Evolutionary conservation across 1,139 yeast genomes (phyloP).

Genomic region (Geotrichum fermentans): DNA sequence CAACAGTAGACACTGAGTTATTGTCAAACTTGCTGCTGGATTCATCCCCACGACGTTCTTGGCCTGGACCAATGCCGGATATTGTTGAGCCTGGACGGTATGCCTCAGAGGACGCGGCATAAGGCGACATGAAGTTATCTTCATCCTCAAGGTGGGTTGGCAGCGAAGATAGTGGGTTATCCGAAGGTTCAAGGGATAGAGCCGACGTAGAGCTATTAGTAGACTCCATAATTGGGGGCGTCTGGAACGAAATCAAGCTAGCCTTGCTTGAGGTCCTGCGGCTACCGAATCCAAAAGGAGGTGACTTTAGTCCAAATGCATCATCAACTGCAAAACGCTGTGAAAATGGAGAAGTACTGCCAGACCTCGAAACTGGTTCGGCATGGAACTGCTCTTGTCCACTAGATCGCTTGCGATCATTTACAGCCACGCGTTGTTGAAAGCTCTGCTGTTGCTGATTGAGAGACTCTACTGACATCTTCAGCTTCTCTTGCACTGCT

Average conservation of each 20-base stretch:
- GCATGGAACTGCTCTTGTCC: slow-evolving; percentile 2
- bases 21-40: slow-evolving; percentile 24
- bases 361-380: slow-evolving; percentile 14
- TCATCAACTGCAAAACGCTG: slow-evolving; percentile 11
- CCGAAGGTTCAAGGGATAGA: background rate
- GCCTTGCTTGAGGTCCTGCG: slow-evolving; percentile 12
- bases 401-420: slow-evolving; percentile 9
- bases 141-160: slow-evolving; percentile 12
- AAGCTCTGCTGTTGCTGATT: slow-evolving; percentile 11
- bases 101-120: slow-evolving; percentile 2
- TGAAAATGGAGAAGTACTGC: slow-evolving; percentile 13
- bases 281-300: background rate
- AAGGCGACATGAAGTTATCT: slow-evolving; percentile 4
- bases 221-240: slow-evolving; percentile 6
- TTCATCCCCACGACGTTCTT: slow-evolving; percentile 21
- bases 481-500: slow-evolving; percentile 9
- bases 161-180: background rate
- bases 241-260: slow-evolving; percentile 5
- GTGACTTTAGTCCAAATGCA: background rate
- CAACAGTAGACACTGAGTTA: slow-evolving; percentile 28
- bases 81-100: background rate
- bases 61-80: slow-evolving; percentile 12
- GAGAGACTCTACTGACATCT: slow-evolving; percentile 4
- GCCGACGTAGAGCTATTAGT: background rate
- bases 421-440: background rate